Conservation (phyloP, 768 basidiomycete genomes). For the Panus rudis region DNA sequence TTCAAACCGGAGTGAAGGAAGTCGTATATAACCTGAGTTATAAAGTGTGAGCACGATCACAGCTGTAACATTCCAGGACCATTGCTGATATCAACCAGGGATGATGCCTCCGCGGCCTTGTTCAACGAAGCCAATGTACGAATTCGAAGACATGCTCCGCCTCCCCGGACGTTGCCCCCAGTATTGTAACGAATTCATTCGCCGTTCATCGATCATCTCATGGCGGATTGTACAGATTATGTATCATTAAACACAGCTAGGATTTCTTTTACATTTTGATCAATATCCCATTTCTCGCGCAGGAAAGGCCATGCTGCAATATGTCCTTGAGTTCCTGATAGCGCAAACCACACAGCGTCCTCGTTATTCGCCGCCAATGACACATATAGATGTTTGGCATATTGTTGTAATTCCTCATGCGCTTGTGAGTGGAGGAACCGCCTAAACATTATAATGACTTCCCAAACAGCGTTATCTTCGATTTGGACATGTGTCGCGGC, state of each 20-base stretch:
- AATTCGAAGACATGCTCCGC: constrained; percentile 62
- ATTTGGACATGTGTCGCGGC: constrained; percentile 61
- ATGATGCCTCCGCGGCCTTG: constrained; percentile 73
- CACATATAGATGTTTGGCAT: constrained; percentile 58
- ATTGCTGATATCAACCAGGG: constrained; percentile 37
- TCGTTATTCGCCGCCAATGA: constrained; percentile 55
- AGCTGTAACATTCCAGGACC: not conserved
- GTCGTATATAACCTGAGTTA: constrained; percentile 95
- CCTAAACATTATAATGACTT: constrained; percentile 67
- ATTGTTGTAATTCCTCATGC: constrained; percentile 68
- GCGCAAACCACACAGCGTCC: constrained; percentile 80
- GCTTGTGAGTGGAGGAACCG: constrained; percentile 63
- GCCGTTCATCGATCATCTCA: not conserved
- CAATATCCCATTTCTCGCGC: constrained; percentile 58
- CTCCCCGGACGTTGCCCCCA: too few relatives aligned
- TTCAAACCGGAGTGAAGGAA: constrained; percentile 85
- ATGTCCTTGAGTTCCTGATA: constrained; percentile 47
- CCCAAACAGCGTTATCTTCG: constrained; percentile 72
- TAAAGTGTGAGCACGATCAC: constrained; percentile 23
- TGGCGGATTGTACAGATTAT: not conserved
- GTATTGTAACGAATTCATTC: not conserved
- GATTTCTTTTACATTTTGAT: constrained; percentile 26
- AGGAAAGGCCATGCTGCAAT: constrained; percentile 42
- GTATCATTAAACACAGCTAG: too few relatives aligned
- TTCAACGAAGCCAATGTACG: constrained; percentile 80